These are phyloP conservation scores for Pythium aquatile DNA, from an alignment of 352 stramenopile genomes.

Conservation along the genomic window DNA sequence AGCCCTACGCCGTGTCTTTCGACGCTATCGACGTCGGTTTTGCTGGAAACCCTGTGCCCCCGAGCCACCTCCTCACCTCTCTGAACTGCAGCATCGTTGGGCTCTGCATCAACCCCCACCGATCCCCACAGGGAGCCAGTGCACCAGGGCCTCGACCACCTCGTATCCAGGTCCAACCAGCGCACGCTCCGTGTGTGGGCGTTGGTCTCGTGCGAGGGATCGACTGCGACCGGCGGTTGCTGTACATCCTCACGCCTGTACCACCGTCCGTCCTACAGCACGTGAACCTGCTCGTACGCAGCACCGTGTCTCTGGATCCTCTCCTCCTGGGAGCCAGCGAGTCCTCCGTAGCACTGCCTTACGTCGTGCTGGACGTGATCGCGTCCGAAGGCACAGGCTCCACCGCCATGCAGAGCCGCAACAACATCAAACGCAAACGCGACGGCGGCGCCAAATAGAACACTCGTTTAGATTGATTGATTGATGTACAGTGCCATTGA, in stretches of 20 bases:
- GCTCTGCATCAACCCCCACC: constrained; percentile 56
- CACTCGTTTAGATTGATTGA: constrained; percentile 5
- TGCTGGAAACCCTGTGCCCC: constrained; percentile 52
- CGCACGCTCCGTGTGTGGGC: constrained; percentile 62
- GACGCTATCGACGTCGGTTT: constrained; percentile 63
- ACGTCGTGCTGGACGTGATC: constrained; percentile 71
- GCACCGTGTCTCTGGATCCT: constrained; percentile 55
- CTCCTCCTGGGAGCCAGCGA: constrained; percentile 55
- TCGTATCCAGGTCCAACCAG: constrained; percentile 52
- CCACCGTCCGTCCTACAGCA: constrained; percentile 43
- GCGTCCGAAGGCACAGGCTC: constrained; percentile 71
- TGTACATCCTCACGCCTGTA: constrained; percentile 74
- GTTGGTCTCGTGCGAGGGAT: constrained; percentile 67
- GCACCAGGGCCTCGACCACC: constrained; percentile 31
- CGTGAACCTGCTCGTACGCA: constrained; percentile 75
- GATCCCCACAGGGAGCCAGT: not conserved
- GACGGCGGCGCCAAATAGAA: constrained; percentile 38
- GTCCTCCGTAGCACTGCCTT: constrained; percentile 45
- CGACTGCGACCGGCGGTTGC: constrained; percentile 45
- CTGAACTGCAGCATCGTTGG: constrained; percentile 74
- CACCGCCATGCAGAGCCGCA: constrained; percentile 78
- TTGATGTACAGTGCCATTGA: not conserved
- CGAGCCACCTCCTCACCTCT: constrained; percentile 71
- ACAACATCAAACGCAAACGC: constrained; percentile 87
- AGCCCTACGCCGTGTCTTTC: constrained; percentile 55